Conservation (phyloP, 202 grass and related monocot species). For the Hordeum pubiflorum region DNA sequence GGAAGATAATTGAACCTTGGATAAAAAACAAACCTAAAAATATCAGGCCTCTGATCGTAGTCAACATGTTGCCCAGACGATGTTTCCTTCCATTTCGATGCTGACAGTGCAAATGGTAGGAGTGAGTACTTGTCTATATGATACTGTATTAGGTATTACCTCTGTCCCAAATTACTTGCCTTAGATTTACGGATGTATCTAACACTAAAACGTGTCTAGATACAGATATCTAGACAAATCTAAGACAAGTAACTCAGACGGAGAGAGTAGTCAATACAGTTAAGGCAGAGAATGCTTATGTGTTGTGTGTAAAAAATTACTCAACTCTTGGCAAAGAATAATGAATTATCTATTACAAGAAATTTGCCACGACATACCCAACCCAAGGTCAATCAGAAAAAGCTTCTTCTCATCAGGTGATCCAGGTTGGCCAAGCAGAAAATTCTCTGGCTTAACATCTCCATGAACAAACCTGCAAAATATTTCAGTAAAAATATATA, state of each 20-base stretch:
- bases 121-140: slow-evolving; percentile 4
- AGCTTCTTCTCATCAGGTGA: slow-evolving; percentile 92
- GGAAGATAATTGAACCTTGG: not conserved
- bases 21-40: slow-evolving; percentile 73
- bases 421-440: slow-evolving; percentile 89
- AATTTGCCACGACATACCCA: slow-evolving; percentile 46
- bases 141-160: not conserved
- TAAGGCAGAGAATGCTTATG: not conserved
- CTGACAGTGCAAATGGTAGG: slow-evolving; percentile 38
- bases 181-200: too few species aligned
- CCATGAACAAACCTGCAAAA: slow-evolving; percentile 90
- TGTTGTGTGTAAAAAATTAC: not conserved
- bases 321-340: slow-evolving; percentile 2
- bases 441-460: slow-evolving; percentile 98
- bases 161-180: too few species aligned
- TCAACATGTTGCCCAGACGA: slow-evolving; percentile 74
- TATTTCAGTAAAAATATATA: not conserved
- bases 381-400: slow-evolving; percentile 95
- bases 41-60: slow-evolving; percentile 92
- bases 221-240: not conserved
- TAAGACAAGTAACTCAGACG: too few species aligned
- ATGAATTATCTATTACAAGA: slow-evolving; percentile 1
- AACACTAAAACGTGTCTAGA: too few species aligned
- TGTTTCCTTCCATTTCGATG: slow-evolving; percentile 86
- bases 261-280: not conserved